These are phyloP conservation scores for Ceratobasidium papillatum DNA, from an alignment of 1,284 basidiomycete species.

Conservation along the genomic window DNA sequence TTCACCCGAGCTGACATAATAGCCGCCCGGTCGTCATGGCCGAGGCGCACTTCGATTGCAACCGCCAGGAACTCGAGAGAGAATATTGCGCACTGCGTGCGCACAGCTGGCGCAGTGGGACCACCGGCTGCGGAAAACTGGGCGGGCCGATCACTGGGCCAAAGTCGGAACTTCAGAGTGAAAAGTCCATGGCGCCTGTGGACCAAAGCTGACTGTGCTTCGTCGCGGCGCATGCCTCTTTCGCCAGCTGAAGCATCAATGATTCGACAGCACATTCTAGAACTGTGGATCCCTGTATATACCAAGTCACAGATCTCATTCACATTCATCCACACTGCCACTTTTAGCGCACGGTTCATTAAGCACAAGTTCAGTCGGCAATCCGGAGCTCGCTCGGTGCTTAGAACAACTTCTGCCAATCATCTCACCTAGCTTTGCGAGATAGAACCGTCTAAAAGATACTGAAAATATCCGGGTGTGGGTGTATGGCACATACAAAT, in stretches of 20 bases:
- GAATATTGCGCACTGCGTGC: not conserved
- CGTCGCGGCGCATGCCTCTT: not conserved
- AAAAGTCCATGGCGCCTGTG: not conserved
- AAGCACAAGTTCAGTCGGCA: not conserved
- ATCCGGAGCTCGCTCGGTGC: not conserved
- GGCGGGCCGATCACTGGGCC: not conserved
- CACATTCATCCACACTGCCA: not conserved
- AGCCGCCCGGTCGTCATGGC: not conserved
- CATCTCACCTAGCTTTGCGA: not conserved
- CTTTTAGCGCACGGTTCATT: not conserved
- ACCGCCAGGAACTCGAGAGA: not conserved
- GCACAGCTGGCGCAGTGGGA: not conserved
- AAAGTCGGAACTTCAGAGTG: not conserved
- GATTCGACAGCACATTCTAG: not conserved
- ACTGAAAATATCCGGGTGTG: conserved; percentile 31
- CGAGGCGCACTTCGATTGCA: not conserved
- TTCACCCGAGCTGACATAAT: not conserved
- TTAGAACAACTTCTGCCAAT: not conserved
- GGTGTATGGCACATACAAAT: conserved; percentile 28
- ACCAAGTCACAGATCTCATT: not conserved
- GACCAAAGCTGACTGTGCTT: not conserved
- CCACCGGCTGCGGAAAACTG: not conserved
- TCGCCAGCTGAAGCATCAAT: not conserved
- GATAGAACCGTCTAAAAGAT: not conserved
- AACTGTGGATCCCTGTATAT: not conserved